A percentile compares a stretch with the other conserved stretches of the same genome.
These are phyloP conservation scores for Capronia coronata DNA, from an alignment of 2,329 filamentous ascomycete species.

Conservation along the genomic window DNA sequence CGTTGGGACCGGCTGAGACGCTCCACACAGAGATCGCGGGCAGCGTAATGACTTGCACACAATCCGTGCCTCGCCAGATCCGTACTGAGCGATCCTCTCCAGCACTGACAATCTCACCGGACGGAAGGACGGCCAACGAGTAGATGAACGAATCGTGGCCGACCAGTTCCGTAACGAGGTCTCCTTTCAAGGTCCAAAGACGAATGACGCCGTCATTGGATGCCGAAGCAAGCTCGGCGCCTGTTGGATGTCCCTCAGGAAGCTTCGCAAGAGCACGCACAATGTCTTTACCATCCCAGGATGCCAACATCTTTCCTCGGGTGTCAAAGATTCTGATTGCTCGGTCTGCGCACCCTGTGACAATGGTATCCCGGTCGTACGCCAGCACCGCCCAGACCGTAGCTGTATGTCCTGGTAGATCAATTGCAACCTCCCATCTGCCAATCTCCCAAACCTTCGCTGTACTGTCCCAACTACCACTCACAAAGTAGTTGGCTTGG, in stretches of 20 bases:
- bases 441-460: conserved; percentile 80
- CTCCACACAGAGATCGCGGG: conserved; percentile 95
- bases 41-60: conserved; percentile 91
- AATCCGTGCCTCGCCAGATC: conserved; percentile 76
- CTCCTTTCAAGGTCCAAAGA: conserved; percentile 75
- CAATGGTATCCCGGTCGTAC: conserved; percentile 69
- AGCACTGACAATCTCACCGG: conserved; percentile 81
- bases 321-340: conserved; percentile 74
- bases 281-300: conserved; percentile 66
- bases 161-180: conserved; percentile 67
- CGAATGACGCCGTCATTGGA: conserved; percentile 87
- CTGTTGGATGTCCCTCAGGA: conserved; percentile 66
- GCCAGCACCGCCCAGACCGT: conserved; percentile 90
- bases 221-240: conserved; percentile 88
- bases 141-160: conserved; percentile 97
- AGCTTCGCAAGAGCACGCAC: conserved; percentile 82
- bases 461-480: conserved; percentile 87
- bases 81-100: conserved; percentile 91
- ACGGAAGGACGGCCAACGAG: conserved; percentile 66
- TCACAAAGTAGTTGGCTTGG: conserved; percentile 68
- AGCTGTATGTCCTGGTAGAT: conserved; percentile 69
- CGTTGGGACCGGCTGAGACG: conserved; percentile 73
- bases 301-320: conserved; percentile 56
- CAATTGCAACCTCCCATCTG: conserved; percentile 71
- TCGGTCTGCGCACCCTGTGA: conserved; percentile 87